These are phyloP conservation scores for Phytomonas serpens DNA, from an alignment of 208 protist genomes.

Conservation along the genomic window DNA sequence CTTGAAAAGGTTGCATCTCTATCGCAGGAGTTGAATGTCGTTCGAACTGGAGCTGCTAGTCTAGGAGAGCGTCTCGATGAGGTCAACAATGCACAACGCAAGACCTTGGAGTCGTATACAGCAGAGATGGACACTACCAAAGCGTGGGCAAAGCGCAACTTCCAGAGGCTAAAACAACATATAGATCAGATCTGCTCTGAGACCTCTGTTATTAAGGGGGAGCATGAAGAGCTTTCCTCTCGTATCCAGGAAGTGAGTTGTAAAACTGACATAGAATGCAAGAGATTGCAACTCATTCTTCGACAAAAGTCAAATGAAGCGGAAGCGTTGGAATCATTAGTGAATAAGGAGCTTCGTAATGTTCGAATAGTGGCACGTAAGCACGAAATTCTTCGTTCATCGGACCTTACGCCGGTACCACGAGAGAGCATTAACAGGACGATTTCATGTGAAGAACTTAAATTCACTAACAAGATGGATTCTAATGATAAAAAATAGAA, in stretches of 20 bases:
- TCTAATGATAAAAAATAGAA: neutral
- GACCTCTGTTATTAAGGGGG: conserved; percentile 24
- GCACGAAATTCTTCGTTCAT: conserved; percentile 23
- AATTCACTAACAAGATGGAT: neutral
- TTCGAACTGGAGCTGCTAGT: conserved; percentile 14
- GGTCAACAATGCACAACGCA: conserved; percentile 3
- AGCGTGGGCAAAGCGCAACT: conserved; percentile 64
- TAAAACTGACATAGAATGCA: conserved; percentile 55
- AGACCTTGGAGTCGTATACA: conserved; percentile 14
- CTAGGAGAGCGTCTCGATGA: conserved; percentile 12
- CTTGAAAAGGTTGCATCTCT: neutral
- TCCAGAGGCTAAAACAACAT: conserved; percentile 75
- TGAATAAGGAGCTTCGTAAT: conserved; percentile 68
- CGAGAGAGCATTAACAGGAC: neutral
- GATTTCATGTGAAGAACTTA: neutral
- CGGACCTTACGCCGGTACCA: neutral
- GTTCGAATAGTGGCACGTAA: conserved; percentile 50
- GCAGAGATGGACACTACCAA: conserved; percentile 42
- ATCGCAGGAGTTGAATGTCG: conserved; percentile 17
- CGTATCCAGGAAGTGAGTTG: conserved; percentile 38
- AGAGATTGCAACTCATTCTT: conserved; percentile 47
- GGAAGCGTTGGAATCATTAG: conserved; percentile 42
- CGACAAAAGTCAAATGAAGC: conserved; percentile 59
- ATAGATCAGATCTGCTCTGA: conserved; percentile 34
- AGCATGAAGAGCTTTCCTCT: conserved; percentile 23